Conservation (phyloP, 805 yeast species). For the Saccharomycopsis amapae region DNA sequence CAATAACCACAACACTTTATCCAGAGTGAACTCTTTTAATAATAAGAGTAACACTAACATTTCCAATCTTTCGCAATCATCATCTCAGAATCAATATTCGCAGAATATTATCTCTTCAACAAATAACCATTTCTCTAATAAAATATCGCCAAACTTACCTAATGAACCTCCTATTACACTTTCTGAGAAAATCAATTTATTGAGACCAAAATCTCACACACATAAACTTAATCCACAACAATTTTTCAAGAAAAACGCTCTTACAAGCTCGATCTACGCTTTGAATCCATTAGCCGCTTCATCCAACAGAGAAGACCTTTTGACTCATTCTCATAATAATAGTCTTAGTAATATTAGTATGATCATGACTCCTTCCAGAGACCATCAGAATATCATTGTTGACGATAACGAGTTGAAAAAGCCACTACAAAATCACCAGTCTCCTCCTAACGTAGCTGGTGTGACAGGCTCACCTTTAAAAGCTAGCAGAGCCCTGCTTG, state of each 20-base stretch:
- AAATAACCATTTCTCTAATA: not conserved
- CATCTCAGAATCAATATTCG: not conserved
- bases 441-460: not conserved
- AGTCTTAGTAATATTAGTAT: constrained; percentile 18
- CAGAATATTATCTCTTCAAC: not conserved
- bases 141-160: constrained; percentile 8
- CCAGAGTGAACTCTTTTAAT: not conserved
- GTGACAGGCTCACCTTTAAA: too few species aligned
- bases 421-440: not conserved
- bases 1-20: not conserved
- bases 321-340: constrained; percentile 11
- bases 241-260: constrained; percentile 1
- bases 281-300: not conserved
- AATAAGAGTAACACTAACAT: constrained; percentile 6
- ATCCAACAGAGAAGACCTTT: not conserved
- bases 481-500: too few species aligned
- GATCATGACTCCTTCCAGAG: constrained; percentile 3
- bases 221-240: not conserved
- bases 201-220: constrained; percentile 9
- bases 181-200: constrained; percentile 19
- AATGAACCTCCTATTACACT: constrained; percentile 21
- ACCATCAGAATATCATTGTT: constrained; percentile 13
- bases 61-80: not conserved
- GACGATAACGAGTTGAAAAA: constrained; percentile 13
- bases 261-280: not conserved